Evolutionary conservation across 768 basidiomycete species (phyloP).

Genomic region (Hygrocybe punicea): DNA sequence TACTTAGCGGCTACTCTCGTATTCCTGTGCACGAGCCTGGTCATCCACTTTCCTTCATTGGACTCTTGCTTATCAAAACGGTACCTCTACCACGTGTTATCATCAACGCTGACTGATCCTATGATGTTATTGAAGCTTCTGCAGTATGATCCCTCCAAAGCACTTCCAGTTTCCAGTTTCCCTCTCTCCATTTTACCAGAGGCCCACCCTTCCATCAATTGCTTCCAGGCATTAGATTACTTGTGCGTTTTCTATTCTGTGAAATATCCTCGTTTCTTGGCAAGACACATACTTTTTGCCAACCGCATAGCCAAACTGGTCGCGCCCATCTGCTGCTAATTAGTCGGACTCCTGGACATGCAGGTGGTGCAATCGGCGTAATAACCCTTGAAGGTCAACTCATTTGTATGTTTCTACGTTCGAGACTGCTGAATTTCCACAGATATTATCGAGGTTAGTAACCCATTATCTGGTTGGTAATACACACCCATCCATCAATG

Average conservation of each 20-base stretch:
- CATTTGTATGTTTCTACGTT: background rate
- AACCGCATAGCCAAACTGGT: conserved; percentile 74
- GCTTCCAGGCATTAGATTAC: conserved; percentile 92
- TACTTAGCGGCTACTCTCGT: conserved; percentile 84
- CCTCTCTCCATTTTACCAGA: conserved; percentile 83
- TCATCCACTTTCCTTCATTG: conserved; percentile 67
- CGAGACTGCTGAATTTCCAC: conserved; percentile 2
- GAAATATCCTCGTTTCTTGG: too few species aligned
- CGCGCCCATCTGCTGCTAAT: conserved; percentile 89
- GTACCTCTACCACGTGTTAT: too few species aligned
- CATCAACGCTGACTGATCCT: background rate
- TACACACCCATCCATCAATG: background rate
- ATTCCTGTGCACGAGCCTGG: conserved; percentile 82
- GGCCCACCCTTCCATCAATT: conserved; percentile 83
- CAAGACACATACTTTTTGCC: background rate
- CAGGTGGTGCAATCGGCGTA: conserved; percentile 86
- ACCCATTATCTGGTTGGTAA: background rate
- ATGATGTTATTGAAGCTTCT: conserved; percentile 54
- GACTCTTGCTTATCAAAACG: conserved; percentile 81
- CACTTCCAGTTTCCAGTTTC: conserved; percentile 70
- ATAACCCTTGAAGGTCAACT: conserved; percentile 77
- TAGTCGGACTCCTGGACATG: conserved; percentile 74
- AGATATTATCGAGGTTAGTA: conserved; percentile 71
- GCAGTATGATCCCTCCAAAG: conserved; percentile 81
- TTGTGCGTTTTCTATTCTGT: conserved; percentile 51